A percentile compares a stretch with the other conserved stretches of the same genome.
Evolutionary conservation across 2,329 filamentous ascomycete species (phyloP).

Genomic region (Pseudofabraea citricarpa): DNA sequence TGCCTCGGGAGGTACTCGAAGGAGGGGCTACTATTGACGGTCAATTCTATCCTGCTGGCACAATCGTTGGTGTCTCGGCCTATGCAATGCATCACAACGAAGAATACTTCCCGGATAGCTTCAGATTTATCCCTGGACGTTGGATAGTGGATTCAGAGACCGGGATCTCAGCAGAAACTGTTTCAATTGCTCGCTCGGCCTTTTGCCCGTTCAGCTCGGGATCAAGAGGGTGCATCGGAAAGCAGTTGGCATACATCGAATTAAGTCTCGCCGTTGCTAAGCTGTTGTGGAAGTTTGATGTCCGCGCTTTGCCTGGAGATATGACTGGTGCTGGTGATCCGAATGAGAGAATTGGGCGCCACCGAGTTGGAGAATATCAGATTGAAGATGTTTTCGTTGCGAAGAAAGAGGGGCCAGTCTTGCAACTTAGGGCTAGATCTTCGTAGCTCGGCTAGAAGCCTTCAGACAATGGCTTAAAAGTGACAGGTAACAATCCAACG

Average conservation of each 20-base stretch:
- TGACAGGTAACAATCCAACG: no score
- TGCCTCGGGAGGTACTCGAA: constrained; percentile 37
- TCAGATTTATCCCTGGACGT: constrained; percentile 23
- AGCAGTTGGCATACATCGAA: constrained; percentile 18
- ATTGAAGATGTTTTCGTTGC: neutral
- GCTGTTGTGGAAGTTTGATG: constrained; percentile 6
- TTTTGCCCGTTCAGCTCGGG: constrained; percentile 21
- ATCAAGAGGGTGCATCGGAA: constrained; percentile 18
- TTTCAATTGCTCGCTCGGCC: constrained; percentile 6
- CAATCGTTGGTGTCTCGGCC: constrained; percentile 30
- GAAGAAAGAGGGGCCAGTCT: neutral
- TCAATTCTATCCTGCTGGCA: constrained; percentile 20
- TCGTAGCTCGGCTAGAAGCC: no score
- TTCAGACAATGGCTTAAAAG: no score
- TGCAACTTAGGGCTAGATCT: neutral
- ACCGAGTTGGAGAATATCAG: constrained; percentile 57
- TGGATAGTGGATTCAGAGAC: constrained; percentile 28
- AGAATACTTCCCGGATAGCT: neutral
- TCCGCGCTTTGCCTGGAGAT: constrained; percentile 9
- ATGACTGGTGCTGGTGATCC: constrained; percentile 48
- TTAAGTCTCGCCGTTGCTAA: constrained; percentile 16
- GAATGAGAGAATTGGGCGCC: constrained; percentile 46
- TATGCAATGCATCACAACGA: constrained; percentile 29
- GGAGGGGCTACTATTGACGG: constrained; percentile 19
- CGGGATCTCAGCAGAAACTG: neutral